Percentiles rank a stretch among this genome's conserved stretches.
Evolutionary conservation across 768 basidiomycete species (phyloP).

Genomic region (Cubamyces sp.): DNA sequence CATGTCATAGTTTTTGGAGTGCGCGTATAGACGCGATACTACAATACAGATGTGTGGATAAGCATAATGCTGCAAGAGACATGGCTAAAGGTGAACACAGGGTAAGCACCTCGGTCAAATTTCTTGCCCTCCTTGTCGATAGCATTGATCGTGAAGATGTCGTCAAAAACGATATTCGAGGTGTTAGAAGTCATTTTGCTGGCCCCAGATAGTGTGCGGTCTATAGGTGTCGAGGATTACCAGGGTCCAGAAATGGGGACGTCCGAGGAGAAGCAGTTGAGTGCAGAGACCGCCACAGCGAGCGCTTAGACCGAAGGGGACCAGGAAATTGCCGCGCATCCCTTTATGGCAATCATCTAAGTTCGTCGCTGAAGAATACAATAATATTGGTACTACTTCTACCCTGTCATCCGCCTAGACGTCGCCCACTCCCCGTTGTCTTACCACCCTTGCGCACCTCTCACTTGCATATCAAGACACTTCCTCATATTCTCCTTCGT

Average conservation of each 20-base stretch:
- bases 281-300: not conserved
- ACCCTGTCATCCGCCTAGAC: not conserved
- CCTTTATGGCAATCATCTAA: constrained; percentile 3
- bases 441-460: constrained; percentile 39
- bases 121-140: constrained; percentile 95
- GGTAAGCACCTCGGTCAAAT: constrained; percentile 87
- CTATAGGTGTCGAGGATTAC: not conserved
- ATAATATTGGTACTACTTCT: not conserved
- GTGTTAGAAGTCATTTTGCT: constrained; percentile 38
- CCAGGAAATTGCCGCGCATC: constrained; percentile 1
- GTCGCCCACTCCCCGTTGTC: no score
- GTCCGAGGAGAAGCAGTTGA: not conserved
- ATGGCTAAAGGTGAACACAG: not conserved
- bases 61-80: not conserved
- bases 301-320: not conserved
- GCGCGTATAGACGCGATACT: constrained; percentile 92
- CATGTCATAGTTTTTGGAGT: constrained; percentile 93
- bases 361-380: not conserved
- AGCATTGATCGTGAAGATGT: constrained; percentile 83
- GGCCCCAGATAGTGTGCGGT: not conserved
- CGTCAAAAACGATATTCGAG: constrained; percentile 88
- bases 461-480: constrained; percentile 62
- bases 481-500: constrained; percentile 60
- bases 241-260: not conserved
- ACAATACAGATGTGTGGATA: not conserved